A percentile compares a stretch with the other conserved stretches of the same genome.
These are phyloP conservation scores for Lactifluus pinguis DNA, from an alignment of 768 basidiomycete genomes.

Conservation along the genomic window DNA sequence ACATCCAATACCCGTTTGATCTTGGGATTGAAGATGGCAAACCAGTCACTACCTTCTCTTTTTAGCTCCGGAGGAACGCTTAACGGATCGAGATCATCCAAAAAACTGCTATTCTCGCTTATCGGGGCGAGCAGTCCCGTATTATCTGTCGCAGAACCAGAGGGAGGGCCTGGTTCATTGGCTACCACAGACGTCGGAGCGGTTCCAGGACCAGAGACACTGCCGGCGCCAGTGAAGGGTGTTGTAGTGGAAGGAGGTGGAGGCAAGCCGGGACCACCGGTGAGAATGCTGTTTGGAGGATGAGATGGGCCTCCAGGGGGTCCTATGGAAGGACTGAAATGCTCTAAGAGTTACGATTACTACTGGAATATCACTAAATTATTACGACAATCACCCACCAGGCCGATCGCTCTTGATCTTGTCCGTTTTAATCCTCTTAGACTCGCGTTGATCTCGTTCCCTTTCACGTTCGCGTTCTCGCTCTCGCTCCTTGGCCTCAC, in stretches of 20 bases:
- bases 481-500: constrained; percentile 25
- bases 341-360: constrained; percentile 11
- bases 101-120: constrained; percentile 27
- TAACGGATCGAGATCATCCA: constrained; percentile 41
- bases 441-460: constrained; percentile 18
- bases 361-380: constrained; percentile 1
- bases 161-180: background rate
- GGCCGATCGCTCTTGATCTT: constrained; percentile 20
- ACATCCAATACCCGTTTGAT: constrained; percentile 75
- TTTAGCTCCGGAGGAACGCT: constrained; percentile 46
- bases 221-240: constrained; percentile 13
- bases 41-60: constrained; percentile 82
- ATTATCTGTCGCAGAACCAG: background rate
- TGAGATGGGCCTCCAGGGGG: constrained; percentile 12
- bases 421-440: constrained; percentile 18
- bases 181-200: constrained; percentile 7
- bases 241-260: constrained; percentile 19
- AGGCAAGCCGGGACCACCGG: constrained; percentile 19
- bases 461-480: constrained; percentile 24
- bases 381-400: constrained; percentile 8
- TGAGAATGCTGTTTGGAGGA: constrained; percentile 11
- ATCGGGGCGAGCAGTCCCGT: constrained; percentile 17
- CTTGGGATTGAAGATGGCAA: constrained; percentile 78
- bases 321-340: constrained; percentile 19
- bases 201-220: constrained; percentile 15